Base-by-base conservation (phyloP, 2,329 filamentous ascomycete species). In the Metarhizium sp. region DNA sequence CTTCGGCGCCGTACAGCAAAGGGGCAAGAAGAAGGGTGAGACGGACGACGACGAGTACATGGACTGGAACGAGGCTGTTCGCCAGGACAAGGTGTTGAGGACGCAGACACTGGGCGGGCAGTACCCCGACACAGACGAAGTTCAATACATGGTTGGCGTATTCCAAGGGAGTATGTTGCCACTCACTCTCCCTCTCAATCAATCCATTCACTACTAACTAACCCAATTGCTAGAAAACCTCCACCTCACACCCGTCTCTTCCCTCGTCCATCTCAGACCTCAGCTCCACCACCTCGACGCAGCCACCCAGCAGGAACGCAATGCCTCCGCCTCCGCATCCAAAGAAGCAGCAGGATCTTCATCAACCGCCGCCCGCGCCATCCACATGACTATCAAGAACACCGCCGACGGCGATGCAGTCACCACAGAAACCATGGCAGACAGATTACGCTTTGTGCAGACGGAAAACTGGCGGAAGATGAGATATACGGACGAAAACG, bases 271-370 rank as follows among this genome's bases (percentile, higher is more conserved):
- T 67, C 84, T 99, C 66, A 88, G 92, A 4, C 91, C 94, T 0
- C 90, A 96, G 66, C 87, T 95, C 58, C 90, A 96, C 71, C 91
- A 97, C 72, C 79, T 97, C 62, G 94, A 97, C 71, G 92, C 94
- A 3, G 73, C 84, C 49, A 78, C 86, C 50, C 90, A 96, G 64
- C 79, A 89, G 55, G 83, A 87, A 40, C 75, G 77, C 46, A 69
- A 71, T 51, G 71, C 73, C 40, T 64, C 73, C 67, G 64, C 66
- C 53, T 62, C 67, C 16, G 69, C 70, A 34, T 64, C 72, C 69
- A 68, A 69, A 54, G 69, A 71, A 29, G 61, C 67, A 20, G 61
- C 61, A 8, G 67, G 64, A 4, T 59, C 71, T 63, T 60, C 71
- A 11, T 54, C 61, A 29, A 69, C 73, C 4, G 82, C 85, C 59